Conservation (phyloP, 192 early-diverging fungal species). For the Spizellomyces sp. region DNA sequence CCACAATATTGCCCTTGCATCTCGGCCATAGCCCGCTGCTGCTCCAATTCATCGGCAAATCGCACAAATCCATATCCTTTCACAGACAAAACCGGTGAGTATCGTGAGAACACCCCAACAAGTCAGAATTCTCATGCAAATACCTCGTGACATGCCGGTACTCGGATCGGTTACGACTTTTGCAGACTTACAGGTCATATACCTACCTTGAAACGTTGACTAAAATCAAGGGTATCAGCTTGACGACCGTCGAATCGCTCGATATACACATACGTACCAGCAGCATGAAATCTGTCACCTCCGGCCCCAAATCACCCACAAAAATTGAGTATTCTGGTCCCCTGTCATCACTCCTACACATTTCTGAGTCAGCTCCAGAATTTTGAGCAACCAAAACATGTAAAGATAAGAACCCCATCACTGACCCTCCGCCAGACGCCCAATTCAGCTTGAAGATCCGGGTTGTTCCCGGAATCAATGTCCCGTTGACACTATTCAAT, state of each 20-base stretch:
- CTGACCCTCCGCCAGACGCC: constrained; percentile 85
- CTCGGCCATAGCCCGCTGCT: constrained; percentile 83
- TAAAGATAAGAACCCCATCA: neutral
- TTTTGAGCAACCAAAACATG: neutral
- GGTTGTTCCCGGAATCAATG: constrained; percentile 79
- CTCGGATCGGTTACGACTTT: constrained; percentile 91
- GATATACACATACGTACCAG: constrained; percentile 55
- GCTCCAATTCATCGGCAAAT: constrained; percentile 84
- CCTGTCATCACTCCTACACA: constrained; percentile 40
- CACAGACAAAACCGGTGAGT: no score
- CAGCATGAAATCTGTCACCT: constrained; percentile 84
- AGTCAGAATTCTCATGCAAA: neutral
- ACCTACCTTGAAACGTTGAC: constrained; percentile 82
- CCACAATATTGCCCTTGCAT: constrained; percentile 87
- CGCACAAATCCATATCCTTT: constrained; percentile 91
- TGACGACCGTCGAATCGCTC: neutral
- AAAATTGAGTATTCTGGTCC: constrained; percentile 89
- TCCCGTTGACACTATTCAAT: constrained; percentile 75
- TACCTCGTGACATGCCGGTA: constrained; percentile 72
- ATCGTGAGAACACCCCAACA: neutral
- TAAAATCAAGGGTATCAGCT: constrained; percentile 27
- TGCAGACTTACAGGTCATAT: constrained; percentile 83
- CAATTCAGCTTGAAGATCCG: constrained; percentile 91
- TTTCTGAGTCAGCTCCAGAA: neutral
- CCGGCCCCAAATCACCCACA: constrained; percentile 92